Conservation (phyloP, 2,329 filamentous ascomycete species). For the Paraphoma sp. region DNA sequence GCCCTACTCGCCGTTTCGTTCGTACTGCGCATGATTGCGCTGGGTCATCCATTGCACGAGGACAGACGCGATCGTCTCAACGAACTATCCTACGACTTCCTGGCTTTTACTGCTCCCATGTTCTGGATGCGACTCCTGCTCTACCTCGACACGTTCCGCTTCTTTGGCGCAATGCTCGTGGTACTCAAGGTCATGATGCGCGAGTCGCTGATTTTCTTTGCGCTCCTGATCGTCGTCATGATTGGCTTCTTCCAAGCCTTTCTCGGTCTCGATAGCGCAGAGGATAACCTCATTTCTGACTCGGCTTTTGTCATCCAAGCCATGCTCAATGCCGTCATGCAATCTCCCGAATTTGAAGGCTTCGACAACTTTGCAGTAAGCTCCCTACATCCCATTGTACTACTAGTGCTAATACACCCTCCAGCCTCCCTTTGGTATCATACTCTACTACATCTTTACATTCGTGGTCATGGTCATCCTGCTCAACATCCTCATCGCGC, state of each 20-base stretch:
- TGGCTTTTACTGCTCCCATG: constrained; percentile 93
- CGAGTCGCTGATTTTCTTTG: constrained; percentile 91
- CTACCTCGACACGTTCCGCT: constrained; percentile 90
- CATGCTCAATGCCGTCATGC: constrained; percentile 91
- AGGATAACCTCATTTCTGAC: constrained; percentile 69
- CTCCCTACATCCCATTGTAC: not conserved
- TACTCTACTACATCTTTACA: constrained; percentile 97
- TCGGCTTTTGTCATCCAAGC: constrained; percentile 76
- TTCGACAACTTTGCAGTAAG: constrained; percentile 81
- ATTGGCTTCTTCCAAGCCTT: constrained; percentile 92
- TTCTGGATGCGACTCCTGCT: constrained; percentile 94
- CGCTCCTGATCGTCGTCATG: constrained; percentile 82
- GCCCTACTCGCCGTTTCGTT: constrained; percentile 79
- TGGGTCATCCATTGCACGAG: constrained; percentile 64
- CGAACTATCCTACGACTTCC: constrained; percentile 86
- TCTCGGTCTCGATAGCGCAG: constrained; percentile 84
- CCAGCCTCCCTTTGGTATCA: constrained; percentile 83
- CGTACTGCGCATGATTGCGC: constrained; percentile 77
- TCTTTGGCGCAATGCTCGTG: constrained; percentile 98
- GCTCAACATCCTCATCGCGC: constrained; percentile 93
- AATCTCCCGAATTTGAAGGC: constrained; percentile 84
- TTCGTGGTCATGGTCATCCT: constrained; percentile 96
- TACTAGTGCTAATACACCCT: not conserved
- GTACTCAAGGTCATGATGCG: constrained; percentile 78
- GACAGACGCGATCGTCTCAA: constrained; percentile 70